These are phyloP conservation scores for Pleoardoris graminearum DNA, from an alignment of 2,329 filamentous ascomycete species.

Conservation along the genomic window DNA sequence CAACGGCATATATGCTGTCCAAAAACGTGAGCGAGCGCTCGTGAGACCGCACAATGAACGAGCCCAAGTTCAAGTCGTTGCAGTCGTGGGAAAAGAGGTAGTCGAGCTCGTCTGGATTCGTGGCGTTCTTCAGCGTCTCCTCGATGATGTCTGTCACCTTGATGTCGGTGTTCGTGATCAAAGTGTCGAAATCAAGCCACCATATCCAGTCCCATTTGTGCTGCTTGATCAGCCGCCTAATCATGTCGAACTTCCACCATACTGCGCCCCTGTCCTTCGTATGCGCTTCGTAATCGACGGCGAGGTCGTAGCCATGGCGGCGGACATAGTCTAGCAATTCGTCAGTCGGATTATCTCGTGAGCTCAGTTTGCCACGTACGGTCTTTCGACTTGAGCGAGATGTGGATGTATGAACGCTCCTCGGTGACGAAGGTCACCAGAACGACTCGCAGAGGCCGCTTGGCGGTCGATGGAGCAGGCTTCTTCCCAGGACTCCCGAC, in stretches of 20 bases:
- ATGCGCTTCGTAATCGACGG: constrained; percentile 46
- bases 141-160: constrained; percentile 43
- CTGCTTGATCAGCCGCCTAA: constrained; percentile 39
- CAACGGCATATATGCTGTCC: constrained; percentile 31
- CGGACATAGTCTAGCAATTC: constrained; percentile 41
- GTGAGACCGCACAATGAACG: constrained; percentile 42
- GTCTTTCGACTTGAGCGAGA: constrained; percentile 45
- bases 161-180: constrained; percentile 47
- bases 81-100: constrained; percentile 47
- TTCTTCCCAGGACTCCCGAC: neutral
- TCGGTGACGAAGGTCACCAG: constrained; percentile 45
- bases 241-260: constrained; percentile 48
- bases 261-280: constrained; percentile 30
- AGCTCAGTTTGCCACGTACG: constrained; percentile 25
- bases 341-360: constrained; percentile 6
- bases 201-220: constrained; percentile 48
- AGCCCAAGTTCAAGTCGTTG: constrained; percentile 46
- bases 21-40: constrained; percentile 43
- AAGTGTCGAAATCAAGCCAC: constrained; percentile 49
- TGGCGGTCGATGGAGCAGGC: constrained; percentile 6
- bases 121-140: constrained; percentile 35
- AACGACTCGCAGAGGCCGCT: constrained; percentile 32
- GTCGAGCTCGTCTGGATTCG: constrained; percentile 40
- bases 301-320: constrained; percentile 47
- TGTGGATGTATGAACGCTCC: constrained; percentile 42